Percentiles rank a stretch among this genome's conserved stretches.
Conservation (phyloP, 192 early-diverging fungal genomes). For the Linderina pennispora region DNA sequence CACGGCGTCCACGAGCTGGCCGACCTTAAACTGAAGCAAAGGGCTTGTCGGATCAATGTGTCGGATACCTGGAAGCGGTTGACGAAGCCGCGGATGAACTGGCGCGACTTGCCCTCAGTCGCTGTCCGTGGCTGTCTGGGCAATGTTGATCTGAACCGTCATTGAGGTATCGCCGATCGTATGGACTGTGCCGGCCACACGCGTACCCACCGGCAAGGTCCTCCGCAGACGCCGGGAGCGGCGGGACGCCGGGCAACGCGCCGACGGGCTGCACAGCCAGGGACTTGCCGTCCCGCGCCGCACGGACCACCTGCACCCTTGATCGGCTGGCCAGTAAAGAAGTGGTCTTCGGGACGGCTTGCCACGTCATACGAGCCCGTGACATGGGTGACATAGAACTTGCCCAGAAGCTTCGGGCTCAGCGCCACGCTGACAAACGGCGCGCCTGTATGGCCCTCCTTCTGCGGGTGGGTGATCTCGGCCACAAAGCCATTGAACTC, state of each 20-base stretch:
- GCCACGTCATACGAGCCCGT: conserved; percentile 18
- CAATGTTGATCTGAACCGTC: conserved; percentile 50
- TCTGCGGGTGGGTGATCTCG: conserved; percentile 12
- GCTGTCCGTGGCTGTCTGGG: neutral
- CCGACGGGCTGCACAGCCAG: no score
- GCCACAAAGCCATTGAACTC: conserved; percentile 45
- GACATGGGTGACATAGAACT: conserved; percentile 14
- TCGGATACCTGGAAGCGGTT: conserved; percentile 57
- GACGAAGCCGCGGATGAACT: conserved; percentile 52
- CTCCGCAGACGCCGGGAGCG: conserved; percentile 27
- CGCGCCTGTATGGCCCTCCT: conserved; percentile 5
- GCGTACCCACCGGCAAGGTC: conserved; percentile 50
- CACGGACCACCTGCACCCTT: no score
- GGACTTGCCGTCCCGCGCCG: no score
- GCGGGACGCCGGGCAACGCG: conserved; percentile 44
- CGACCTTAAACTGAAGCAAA: conserved; percentile 11
- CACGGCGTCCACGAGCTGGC: conserved; percentile 20
- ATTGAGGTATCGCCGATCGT: conserved; percentile 48
- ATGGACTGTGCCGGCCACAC: conserved; percentile 52
- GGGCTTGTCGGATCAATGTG: conserved; percentile 29
- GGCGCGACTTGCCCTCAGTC: neutral
- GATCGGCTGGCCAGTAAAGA: conserved; percentile 28
- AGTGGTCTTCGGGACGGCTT: conserved; percentile 11
- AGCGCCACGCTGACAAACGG: conserved; percentile 14
- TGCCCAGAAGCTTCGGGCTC: conserved; percentile 15